phyloP scores from a whole-genome alignment of 2,329 filamentous ascomycete species.

The Ophiocordyceps polyrhachis-furcata region DNA sequence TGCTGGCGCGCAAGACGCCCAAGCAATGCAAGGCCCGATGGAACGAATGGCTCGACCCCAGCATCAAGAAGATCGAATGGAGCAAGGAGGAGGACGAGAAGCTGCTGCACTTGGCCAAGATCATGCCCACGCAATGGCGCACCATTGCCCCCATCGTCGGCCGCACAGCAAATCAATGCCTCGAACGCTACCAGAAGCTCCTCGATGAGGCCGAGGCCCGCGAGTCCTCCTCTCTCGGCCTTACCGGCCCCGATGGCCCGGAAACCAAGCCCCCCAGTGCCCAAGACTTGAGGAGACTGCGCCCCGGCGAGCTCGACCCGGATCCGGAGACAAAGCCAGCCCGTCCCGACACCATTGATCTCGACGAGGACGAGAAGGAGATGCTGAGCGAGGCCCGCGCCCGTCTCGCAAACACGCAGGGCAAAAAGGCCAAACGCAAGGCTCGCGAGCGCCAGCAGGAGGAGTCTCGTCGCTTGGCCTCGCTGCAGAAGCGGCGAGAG shows the following conservation, averaged over 20 bases:
- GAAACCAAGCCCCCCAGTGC: constrained; percentile 78
- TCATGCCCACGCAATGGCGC: constrained; percentile 98
- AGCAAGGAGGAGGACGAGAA: constrained; percentile 98
- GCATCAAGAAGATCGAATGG: constrained; percentile 98
- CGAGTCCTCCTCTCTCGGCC: constrained; percentile 65
- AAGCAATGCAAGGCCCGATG: constrained; percentile 99
- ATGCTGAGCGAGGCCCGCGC: constrained; percentile 97
- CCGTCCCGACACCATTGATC: constrained; percentile 86
- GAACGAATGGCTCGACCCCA: constrained; percentile 95
- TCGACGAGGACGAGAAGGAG: constrained; percentile 98
- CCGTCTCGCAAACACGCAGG: constrained; percentile 90
- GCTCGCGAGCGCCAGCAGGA: constrained; percentile 89
- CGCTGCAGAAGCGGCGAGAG: constrained; percentile 86
- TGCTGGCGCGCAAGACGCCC: constrained; percentile 89
- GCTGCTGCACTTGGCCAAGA: constrained; percentile 83
- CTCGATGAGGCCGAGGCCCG: constrained; percentile 88
- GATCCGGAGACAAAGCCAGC: constrained; percentile 94
- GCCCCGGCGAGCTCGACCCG: constrained; percentile 89
- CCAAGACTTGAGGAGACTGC: constrained; percentile 74
- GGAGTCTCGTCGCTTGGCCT: constrained; percentile 74
- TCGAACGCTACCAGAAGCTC: constrained; percentile 92
- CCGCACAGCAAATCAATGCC: constrained; percentile 87
- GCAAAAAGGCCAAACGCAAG: constrained; percentile 97
- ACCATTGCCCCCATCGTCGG: constrained; percentile 96
- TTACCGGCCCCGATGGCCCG: constrained; percentile 71